Evolutionary conservation across 495 filamentous ascomycete genomes (phyloP).

Genomic region (Daldinia loculata): DNA sequence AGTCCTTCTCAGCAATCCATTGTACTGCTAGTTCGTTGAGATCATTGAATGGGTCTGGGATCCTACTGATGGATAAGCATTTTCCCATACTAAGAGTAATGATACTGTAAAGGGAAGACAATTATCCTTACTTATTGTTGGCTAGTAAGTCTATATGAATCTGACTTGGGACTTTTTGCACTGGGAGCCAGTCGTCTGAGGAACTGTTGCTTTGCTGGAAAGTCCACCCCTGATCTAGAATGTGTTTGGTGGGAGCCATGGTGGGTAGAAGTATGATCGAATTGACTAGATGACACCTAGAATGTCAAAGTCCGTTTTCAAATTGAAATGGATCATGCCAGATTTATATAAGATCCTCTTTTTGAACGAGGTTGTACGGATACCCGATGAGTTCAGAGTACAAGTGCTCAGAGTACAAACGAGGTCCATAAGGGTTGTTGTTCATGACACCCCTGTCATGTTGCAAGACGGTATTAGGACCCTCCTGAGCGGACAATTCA

Average conservation of each 20-base stretch:
- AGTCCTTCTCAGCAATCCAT: slow-evolving; percentile 77
- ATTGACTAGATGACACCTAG: neutral
- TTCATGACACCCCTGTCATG: neutral
- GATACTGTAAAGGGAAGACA: neutral
- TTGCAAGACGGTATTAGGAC: neutral
- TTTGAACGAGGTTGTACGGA: neutral
- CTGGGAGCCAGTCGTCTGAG: slow-evolving; percentile 39
- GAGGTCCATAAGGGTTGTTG: neutral
- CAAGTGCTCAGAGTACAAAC: neutral
- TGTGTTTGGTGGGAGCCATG: slow-evolving; percentile 36
- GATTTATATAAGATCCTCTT: neutral
- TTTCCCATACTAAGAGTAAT: neutral
- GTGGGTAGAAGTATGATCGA: neutral
- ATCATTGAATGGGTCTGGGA: slow-evolving; percentile 69
- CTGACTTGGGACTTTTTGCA: slow-evolving; percentile 41
- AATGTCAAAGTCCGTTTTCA: neutral
- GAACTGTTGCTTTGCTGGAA: slow-evolving; percentile 32
- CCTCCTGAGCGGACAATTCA: neutral
- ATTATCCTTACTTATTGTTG: slow-evolving; percentile 36
- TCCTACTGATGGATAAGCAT: slow-evolving; percentile 45
- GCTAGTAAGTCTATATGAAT: slow-evolving; percentile 44
- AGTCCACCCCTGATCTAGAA: slow-evolving; percentile 37
- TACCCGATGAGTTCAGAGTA: neutral
- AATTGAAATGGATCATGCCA: neutral
- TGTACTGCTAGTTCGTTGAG: slow-evolving; percentile 72